phyloP scores from a whole-genome alignment of 139 green algal genomes.

The Chlamydomonas sp. region DNA sequence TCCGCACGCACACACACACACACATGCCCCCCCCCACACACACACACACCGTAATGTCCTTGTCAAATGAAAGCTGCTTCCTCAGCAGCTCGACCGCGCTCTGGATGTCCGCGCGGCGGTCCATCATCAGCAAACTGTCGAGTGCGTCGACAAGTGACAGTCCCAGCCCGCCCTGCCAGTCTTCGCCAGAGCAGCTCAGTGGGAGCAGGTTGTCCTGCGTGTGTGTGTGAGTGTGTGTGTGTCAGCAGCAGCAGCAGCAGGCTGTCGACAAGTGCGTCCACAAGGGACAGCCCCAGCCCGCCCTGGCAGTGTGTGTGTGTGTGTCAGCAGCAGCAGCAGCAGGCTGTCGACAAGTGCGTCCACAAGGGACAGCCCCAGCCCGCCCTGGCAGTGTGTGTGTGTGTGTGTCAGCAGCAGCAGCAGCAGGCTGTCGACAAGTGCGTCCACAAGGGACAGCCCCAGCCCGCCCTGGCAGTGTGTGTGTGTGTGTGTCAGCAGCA shows the following conservation, averaged over 20 bases:
- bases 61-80: slow-evolving; percentile 45
- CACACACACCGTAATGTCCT: slow-evolving; percentile 35
- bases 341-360: too few species aligned
- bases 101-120: slow-evolving; percentile 30
- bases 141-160: background rate
- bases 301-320: too few species aligned
- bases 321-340: too few species aligned
- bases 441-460: too few species aligned
- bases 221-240: background rate
- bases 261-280: background rate
- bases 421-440: too few species aligned
- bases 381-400: too few species aligned
- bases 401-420: too few species aligned
- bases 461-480: too few species aligned
- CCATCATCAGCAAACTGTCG: slow-evolving; percentile 35
- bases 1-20: slow-evolving; percentile 7
- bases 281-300: background rate
- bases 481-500: too few species aligned
- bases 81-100: slow-evolving; percentile 43
- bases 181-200: too few species aligned
- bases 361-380: too few species aligned
- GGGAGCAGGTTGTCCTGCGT: background rate
- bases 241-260: background rate
- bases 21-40: background rate
- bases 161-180: too few species aligned